A percentile compares a stretch with the other conserved stretches of the same genome.
phyloP scores from a whole-genome alignment of 805 yeast genomes.

The Hanseniaspora pseudoguilliermondii region DNA sequence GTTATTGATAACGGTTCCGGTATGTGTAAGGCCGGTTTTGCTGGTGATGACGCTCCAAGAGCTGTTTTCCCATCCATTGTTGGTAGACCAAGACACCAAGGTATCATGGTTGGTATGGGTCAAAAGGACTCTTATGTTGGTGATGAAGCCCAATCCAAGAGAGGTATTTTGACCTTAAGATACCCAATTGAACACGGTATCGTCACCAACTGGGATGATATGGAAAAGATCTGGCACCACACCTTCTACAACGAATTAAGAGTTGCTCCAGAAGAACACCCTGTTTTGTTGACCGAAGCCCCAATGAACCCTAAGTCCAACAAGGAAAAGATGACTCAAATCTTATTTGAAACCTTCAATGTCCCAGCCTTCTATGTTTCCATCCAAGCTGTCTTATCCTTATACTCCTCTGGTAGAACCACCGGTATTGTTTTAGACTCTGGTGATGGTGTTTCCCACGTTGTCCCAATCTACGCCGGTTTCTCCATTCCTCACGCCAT shows the following conservation, averaged over 20 bases:
- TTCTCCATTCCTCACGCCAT: constrained; percentile 98
- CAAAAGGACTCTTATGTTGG: constrained; percentile 99
- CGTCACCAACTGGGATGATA: constrained; percentile 99
- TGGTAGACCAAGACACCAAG: constrained; percentile 99
- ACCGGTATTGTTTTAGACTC: constrained; percentile 99
- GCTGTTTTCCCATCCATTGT: constrained; percentile 99
- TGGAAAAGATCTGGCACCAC: constrained; percentile 99
- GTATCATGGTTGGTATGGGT: constrained; percentile 99
- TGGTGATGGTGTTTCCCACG: constrained; percentile 99
- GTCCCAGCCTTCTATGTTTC: constrained; percentile 99
- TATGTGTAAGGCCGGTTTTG: constrained; percentile 99
- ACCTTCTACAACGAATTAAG: constrained; percentile 99
- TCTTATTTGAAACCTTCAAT: constrained; percentile 96
- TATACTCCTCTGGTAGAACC: constrained; percentile 99
- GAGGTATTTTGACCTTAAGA: constrained; percentile 97
- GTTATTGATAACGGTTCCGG: constrained; percentile 99
- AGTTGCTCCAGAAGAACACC: constrained; percentile 99
- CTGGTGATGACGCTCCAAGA: constrained; percentile 99
- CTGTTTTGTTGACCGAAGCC: constrained; percentile 97
- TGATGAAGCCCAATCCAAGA: constrained; percentile 99
- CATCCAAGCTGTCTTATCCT: constrained; percentile 94
- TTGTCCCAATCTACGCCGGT: constrained; percentile 99
- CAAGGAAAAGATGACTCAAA: constrained; percentile 99
- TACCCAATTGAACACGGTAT: constrained; percentile 99
- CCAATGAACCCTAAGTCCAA: constrained; percentile 99